A percentile compares a stretch with the other conserved stretches of the same genome.
These are phyloP conservation scores for Mycogone perniciosa DNA, from an alignment of 2,329 filamentous ascomycete genomes.

Conservation along the genomic window DNA sequence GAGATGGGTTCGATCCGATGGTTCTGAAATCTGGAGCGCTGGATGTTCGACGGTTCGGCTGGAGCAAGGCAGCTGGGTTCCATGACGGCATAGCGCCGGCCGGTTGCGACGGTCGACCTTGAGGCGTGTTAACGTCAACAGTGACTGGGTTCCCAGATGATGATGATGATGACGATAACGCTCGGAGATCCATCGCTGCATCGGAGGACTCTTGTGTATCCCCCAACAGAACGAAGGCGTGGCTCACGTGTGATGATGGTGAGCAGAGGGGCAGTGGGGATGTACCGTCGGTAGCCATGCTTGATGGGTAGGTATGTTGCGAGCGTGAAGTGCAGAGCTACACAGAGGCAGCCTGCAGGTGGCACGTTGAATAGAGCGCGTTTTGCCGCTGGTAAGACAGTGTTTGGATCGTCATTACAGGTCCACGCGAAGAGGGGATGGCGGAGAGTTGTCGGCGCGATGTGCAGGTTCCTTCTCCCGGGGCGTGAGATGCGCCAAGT, in stretches of 20 bases:
- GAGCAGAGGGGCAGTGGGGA: slow-evolving; percentile 2
- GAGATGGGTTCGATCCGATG: slow-evolving; percentile 20
- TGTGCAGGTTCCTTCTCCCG: background rate
- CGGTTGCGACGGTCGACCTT: slow-evolving; percentile 25
- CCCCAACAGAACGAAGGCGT: background rate
- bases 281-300: slow-evolving; percentile 28
- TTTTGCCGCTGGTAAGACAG: slow-evolving; percentile 7
- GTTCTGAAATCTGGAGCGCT: slow-evolving; percentile 23
- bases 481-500: background rate
- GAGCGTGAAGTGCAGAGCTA: background rate
- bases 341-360: slow-evolving; percentile 4
- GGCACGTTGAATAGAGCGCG: slow-evolving; percentile 1
- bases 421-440: background rate
- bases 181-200: background rate
- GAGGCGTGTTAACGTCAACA: slow-evolving; percentile 8
- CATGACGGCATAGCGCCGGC: slow-evolving; percentile 29
- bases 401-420: slow-evolving; percentile 11
- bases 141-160: background rate
- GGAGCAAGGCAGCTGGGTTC: slow-evolving; percentile 36
- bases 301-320: slow-evolving; percentile 12
- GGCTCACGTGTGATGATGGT: background rate
- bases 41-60: slow-evolving; percentile 29
- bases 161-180: background rate
- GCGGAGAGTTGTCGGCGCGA: background rate
- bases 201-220: background rate